Evolutionary conservation across 1,284 basidiomycete genomes (phyloP), one percentile per base, ranked within the genome.

Genomic region (Apiotrichum veenhuisii): DNA sequence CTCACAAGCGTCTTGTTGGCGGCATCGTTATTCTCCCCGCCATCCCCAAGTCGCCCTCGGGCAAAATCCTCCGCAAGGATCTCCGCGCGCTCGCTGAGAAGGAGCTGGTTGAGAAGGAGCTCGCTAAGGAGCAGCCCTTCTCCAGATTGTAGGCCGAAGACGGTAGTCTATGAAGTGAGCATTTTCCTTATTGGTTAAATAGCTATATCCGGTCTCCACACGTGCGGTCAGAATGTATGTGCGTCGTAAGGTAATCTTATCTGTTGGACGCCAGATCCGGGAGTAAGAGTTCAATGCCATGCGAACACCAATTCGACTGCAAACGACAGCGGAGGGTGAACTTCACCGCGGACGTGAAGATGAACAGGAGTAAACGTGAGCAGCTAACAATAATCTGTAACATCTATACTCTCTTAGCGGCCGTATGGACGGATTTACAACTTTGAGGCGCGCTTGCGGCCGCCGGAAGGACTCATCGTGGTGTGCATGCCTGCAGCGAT

Each of bases 1-100:
- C 72, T 37, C 79, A 80, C 65, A 82, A 81, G 66, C 64, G 69
- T 20, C 65, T 82, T 10, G 63, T 75, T 14, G 80, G 80, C 12
- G 80, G 80, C 0, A 76, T 81, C 17, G 61, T 74, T 22, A 59
- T 80, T 20, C 57, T 81, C 17, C 75, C 79, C 1, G 66, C 63
- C 1, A 79, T 82, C 36, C 81, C 81, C 2, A 81, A 81, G 59
- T 69, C 65, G 17, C 72, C 73, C 1, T 70, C 66, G 53, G 73
- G 73, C 22, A 75, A 75, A 64, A 75, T 75, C 44, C 54, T 75
- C 47, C 59, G 73, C 49, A 75, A 75, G 53, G 64, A 69, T 50
- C 55, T 75, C 47, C 66, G 73, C 42, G 65, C 52, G n/a, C 46
- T 55, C 45, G 70, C 69, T 1, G 55, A 65, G 47, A 56, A 57